Conservation (phyloP, 768 basidiomycete species). For the Leccinum boreale region DNA sequence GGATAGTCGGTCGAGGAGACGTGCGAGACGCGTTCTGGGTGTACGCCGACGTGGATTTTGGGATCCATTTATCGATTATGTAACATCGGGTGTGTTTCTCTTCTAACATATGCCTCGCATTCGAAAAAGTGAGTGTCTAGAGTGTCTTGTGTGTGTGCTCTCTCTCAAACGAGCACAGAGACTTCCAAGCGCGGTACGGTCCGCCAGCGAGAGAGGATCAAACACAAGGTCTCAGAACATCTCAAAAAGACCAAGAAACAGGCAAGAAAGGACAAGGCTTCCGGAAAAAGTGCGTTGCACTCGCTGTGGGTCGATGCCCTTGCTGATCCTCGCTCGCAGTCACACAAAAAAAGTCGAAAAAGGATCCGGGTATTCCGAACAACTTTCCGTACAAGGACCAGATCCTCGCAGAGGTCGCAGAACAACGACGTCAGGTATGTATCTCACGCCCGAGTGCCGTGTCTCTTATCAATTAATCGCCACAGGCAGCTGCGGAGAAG, state of each 20-base stretch:
- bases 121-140: conserved; percentile 53
- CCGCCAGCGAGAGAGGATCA: conserved; percentile 67
- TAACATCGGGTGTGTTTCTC: conserved; percentile 7
- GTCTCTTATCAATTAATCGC: background rate
- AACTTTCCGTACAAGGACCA: conserved; percentile 93
- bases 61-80: conserved; percentile 18
- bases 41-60: conserved; percentile 60
- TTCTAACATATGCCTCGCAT: conserved; percentile 53
- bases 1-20: conserved; percentile 91
- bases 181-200: conserved; percentile 80
- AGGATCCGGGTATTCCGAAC: conserved; percentile 93
- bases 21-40: conserved; percentile 69
- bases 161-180: conserved; percentile 42
- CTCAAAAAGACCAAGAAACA: conserved; percentile 72
- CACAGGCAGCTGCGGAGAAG: conserved; percentile 76
- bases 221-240: conserved; percentile 73
- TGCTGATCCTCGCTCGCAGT: conserved; percentile 7
- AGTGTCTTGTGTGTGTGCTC: background rate
- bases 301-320: background rate
- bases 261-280: conserved; percentile 66
- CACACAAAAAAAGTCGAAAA: conserved; percentile 47
- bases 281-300: conserved; percentile 74
- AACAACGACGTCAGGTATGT: conserved; percentile 67
- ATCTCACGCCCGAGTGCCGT: background rate
- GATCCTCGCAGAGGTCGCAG: conserved; percentile 86